Evolutionary conservation across 306 rosid genomes (phyloP).

Genomic region (Corylus heterophylla): DNA sequence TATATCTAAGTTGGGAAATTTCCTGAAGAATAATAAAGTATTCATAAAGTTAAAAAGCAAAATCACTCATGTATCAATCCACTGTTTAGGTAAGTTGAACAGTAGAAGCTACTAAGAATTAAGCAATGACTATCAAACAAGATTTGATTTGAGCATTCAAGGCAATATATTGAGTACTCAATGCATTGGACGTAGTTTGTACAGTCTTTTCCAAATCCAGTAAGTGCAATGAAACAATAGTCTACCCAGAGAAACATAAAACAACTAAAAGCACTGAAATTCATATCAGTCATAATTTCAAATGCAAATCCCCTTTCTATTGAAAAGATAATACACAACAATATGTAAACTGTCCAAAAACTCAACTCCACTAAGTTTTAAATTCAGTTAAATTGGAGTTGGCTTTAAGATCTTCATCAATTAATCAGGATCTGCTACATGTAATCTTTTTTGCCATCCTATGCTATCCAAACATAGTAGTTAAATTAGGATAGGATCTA

Average conservation of each 20-base stretch:
- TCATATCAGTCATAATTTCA: neutral
- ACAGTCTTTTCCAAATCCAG: neutral
- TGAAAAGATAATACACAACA: too few relatives aligned
- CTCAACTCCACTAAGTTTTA: neutral
- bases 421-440: neutral
- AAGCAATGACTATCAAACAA: neutral
- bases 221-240: neutral
- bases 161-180: neutral
- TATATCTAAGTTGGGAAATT: conserved; percentile 45
- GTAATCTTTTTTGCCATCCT: neutral
- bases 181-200: neutral
- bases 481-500: too few relatives aligned
- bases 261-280: neutral
- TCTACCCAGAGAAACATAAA: neutral
- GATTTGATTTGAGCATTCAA: neutral
- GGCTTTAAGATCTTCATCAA: too few relatives aligned
- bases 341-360: too few relatives aligned
- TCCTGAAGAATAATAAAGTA: too few relatives aligned
- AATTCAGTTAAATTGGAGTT: too few relatives aligned
- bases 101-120: neutral
- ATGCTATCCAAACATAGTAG: neutral
- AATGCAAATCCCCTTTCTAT: neutral
- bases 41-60: neutral
- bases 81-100: conserved; percentile 4
- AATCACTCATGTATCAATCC: conserved; percentile 7